A percentile compares a stretch with the other conserved stretches of the same genome.
Evolutionary conservation across 495 filamentous ascomycete genomes (phyloP).

Genomic region (Talaromyces wortmannii): DNA sequence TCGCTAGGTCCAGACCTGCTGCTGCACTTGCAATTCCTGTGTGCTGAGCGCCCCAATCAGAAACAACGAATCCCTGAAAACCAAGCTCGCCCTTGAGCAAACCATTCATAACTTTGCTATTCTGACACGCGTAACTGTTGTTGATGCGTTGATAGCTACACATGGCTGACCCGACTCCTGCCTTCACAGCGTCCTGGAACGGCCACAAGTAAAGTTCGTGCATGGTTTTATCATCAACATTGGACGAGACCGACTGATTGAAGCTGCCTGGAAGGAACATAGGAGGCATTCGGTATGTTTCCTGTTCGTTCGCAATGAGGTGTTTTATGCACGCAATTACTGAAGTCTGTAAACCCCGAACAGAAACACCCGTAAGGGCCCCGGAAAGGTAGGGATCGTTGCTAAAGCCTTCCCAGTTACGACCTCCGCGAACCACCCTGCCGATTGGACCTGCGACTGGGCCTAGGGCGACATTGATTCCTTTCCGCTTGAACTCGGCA

Average conservation of each 20-base stretch:
- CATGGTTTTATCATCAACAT: conserved; percentile 89
- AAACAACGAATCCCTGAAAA: conserved; percentile 92
- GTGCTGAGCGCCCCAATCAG: conserved; percentile 84
- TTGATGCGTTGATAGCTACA: conserved; percentile 88
- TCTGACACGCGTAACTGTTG: conserved; percentile 62
- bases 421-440: conserved; percentile 65
- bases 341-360: conserved; percentile 74
- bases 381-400: conserved; percentile 75
- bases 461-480: conserved; percentile 49
- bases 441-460: conserved; percentile 61
- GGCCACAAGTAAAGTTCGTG: conserved; percentile 95
- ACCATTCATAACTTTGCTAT: conserved; percentile 70
- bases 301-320: conserved; percentile 65
- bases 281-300: conserved; percentile 88
- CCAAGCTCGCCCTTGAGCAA: conserved; percentile 85
- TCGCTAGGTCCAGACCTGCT: conserved; percentile 49
- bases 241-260: conserved; percentile 57
- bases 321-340: conserved; percentile 84
- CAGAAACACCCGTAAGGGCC: conserved; percentile 60
- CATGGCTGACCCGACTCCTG: conserved; percentile 82
- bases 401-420: conserved; percentile 74
- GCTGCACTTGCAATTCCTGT: conserved; percentile 71
- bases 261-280: conserved; percentile 48
- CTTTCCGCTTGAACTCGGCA: conserved; percentile 45
- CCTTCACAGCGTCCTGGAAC: conserved; percentile 66